Evolutionary conservation across 83 land plant genomes (phyloP).

Genomic region (Diphasiastrum complanatum): DNA sequence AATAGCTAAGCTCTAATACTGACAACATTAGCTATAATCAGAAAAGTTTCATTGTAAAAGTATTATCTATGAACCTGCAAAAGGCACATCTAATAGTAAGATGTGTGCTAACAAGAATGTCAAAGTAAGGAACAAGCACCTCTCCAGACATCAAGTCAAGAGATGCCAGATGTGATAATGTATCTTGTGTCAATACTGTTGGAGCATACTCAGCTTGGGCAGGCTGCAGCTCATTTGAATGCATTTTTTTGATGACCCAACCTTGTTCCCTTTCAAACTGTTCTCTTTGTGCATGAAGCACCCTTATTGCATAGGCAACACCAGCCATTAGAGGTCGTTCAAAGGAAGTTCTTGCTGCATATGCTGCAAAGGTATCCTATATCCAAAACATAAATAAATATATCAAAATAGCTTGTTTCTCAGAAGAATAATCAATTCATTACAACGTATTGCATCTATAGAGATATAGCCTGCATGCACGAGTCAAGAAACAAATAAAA

Average conservation of each 20-base stretch:
- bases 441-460: not conserved
- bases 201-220: slow-evolving; percentile 79
- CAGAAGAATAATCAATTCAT: not conserved
- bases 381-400: not conserved
- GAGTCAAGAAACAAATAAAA: too few species aligned
- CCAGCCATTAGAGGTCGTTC: slow-evolving; percentile 88
- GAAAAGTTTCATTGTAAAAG: too few species aligned
- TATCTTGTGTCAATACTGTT: slow-evolving; percentile 74
- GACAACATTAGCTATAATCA: too few species aligned
- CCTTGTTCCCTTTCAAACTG: slow-evolving; percentile 68
- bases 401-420: not conserved
- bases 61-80: too few species aligned
- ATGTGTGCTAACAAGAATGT: too few species aligned
- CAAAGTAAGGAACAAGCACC: too few species aligned
- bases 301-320: slow-evolving; percentile 85
- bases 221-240: slow-evolving; percentile 47
- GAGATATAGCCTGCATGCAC: too few species aligned
- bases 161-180: slow-evolving; percentile 61
- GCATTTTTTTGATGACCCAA: slow-evolving; percentile 85
- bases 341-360: slow-evolving; percentile 80
- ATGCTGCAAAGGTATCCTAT: slow-evolving; percentile 84
- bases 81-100: too few species aligned
- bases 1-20: not conserved
- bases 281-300: slow-evolving; percentile 59
- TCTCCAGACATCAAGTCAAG: slow-evolving; percentile 94